Evolutionary conservation across 495 filamentous ascomycete species (phyloP).

Genomic region (Aspergillus asperescens): DNA sequence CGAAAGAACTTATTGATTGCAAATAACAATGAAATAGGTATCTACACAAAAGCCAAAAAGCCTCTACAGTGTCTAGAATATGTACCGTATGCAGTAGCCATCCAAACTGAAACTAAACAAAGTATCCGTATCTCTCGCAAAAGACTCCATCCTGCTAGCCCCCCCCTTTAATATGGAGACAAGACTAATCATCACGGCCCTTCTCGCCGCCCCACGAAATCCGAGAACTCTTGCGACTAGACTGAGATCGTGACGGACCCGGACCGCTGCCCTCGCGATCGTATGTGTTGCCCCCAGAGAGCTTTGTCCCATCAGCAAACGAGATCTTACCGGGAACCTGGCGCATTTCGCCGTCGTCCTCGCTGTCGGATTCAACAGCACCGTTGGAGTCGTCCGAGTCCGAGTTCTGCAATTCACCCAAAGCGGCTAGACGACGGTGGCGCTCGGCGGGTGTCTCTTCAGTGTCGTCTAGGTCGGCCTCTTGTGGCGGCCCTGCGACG

Average conservation of each 20-base stretch:
- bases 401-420: slow-evolving; percentile 59
- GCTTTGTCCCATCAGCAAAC: slow-evolving; percentile 30
- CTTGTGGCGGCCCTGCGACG: slow-evolving; percentile 21
- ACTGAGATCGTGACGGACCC: neutral
- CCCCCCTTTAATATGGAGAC: neutral
- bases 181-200: slow-evolving; percentile 17
- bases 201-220: slow-evolving; percentile 32
- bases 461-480: slow-evolving; percentile 37
- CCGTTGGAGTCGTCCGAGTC: slow-evolving; percentile 60
- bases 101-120: neutral
- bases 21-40: slow-evolving; percentile 5
- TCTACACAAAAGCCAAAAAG: slow-evolving; percentile 7
- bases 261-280: slow-evolving; percentile 13
- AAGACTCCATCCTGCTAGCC: too few species aligned
- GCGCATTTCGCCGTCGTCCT: slow-evolving; percentile 24
- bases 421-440: slow-evolving; percentile 73
- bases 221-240: slow-evolving; percentile 6
- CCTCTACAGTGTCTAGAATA: slow-evolving; percentile 11
- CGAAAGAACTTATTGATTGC: too few species aligned
- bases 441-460: slow-evolving; percentile 81
- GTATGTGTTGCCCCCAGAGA: slow-evolving; percentile 15
- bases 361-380: slow-evolving; percentile 34
- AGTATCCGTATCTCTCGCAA: too few species aligned
- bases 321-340: slow-evolving; percentile 26
- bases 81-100: slow-evolving; percentile 1